phyloP scores from a whole-genome alignment of 2,329 filamentous ascomycete genomes.

The Escovopsis sp. region DNA sequence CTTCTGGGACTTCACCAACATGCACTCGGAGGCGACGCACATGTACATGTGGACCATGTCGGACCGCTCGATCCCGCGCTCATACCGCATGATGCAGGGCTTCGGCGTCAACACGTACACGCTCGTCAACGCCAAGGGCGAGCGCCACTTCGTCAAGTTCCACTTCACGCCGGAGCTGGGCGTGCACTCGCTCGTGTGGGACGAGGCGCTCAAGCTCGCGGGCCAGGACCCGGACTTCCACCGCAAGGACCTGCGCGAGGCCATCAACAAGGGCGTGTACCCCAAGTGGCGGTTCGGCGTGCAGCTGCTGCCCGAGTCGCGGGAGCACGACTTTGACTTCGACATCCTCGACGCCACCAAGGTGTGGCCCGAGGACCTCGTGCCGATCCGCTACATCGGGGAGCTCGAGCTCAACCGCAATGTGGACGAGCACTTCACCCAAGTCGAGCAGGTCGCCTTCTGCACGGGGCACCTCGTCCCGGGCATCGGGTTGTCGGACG shows the following conservation, averaged over 20 bases:
- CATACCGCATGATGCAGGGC: conserved; percentile 73
- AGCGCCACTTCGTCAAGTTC: conserved; percentile 64
- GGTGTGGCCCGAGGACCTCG: conserved; percentile 64
- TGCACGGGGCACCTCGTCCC: conserved; percentile 68
- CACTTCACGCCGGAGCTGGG: conserved; percentile 60
- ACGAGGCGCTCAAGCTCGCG: conserved; percentile 60
- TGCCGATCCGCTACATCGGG: conserved; percentile 64
- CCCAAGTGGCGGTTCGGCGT: conserved; percentile 73
- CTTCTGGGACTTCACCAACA: conserved; percentile 59
- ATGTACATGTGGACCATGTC: conserved; percentile 72
- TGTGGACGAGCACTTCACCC: conserved; percentile 65
- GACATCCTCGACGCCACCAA: conserved; percentile 78
- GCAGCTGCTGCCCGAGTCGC: conserved; percentile 57
- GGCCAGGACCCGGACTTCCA: conserved; percentile 73
- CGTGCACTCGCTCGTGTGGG: conserved; percentile 63
- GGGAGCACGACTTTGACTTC: conserved; percentile 67
- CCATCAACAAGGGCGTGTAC: conserved; percentile 54
- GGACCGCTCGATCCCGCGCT: conserved; percentile 57
- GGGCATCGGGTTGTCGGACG: conserved; percentile 60
- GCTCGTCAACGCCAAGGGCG: conserved; percentile 50
- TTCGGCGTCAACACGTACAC: conserved; percentile 73
- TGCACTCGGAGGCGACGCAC: conserved; percentile 53
- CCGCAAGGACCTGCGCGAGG: conserved; percentile 59
- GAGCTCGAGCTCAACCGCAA: conserved; percentile 68
- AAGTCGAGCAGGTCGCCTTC: conserved; percentile 74